Conservation (phyloP, 2,329 filamentous ascomycete species). For the Alternaria triticimaculans region DNA sequence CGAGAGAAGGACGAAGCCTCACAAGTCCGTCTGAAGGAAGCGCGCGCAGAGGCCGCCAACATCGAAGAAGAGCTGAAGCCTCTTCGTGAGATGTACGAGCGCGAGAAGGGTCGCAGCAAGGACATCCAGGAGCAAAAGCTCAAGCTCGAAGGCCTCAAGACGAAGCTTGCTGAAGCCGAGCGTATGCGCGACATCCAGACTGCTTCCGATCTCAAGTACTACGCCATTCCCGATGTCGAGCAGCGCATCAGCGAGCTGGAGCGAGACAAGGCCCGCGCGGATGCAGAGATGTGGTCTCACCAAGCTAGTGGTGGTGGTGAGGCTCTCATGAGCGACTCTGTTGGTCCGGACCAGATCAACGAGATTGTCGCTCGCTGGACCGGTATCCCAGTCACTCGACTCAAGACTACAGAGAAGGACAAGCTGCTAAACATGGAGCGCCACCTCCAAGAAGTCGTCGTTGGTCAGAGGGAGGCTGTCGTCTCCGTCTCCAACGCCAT, state of each 20-base stretch:
- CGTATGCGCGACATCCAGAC: conserved; percentile 82
- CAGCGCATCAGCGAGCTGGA: conserved; percentile 81
- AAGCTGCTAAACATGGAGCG: conserved; percentile 98
- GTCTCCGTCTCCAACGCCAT: conserved; percentile 94
- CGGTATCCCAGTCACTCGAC: conserved; percentile 93
- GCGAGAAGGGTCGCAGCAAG: conserved; percentile 87
- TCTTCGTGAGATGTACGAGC: conserved; percentile 93
- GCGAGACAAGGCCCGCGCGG: conserved; percentile 76
- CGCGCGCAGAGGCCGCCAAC: conserved; percentile 90
- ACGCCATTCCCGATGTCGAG: conserved; percentile 93
- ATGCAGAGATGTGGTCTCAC: conserved; percentile 66
- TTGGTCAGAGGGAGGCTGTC: conserved; percentile 94
- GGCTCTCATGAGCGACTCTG: conserved; percentile 85
- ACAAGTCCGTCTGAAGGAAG: conserved; percentile 78
- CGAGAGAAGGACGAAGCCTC: conserved; percentile 96
- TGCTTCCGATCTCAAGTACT: conserved; percentile 94
- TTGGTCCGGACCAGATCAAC: conserved; percentile 98
- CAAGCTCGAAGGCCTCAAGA: conserved; percentile 89
- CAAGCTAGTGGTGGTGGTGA: conserved; percentile 65
- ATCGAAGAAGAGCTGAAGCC: conserved; percentile 92
- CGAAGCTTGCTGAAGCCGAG: conserved; percentile 92
- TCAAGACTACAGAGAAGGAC: conserved; percentile 96
- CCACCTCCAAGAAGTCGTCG: conserved; percentile 80
- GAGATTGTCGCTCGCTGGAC: conserved; percentile 98
- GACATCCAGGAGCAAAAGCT: conserved; percentile 94